Percentiles rank a stretch among this genome's conserved stretches.
Conservation (phyloP, 805 yeast species). For the Nakazawaea wickerhamii region DNA sequence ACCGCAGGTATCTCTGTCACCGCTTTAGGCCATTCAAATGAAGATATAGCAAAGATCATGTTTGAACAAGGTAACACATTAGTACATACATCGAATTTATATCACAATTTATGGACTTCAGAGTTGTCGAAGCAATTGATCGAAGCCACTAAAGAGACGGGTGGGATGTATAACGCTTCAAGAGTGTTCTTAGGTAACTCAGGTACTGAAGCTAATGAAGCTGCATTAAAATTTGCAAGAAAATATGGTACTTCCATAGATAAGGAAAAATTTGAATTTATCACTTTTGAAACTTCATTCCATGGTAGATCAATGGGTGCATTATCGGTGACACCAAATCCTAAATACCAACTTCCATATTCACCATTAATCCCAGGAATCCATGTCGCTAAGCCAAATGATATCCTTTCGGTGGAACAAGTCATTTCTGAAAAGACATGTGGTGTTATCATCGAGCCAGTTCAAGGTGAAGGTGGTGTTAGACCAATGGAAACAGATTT, state of each 20-base stretch:
- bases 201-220: conserved; percentile 56
- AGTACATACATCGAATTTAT: conserved; percentile 82
- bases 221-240: conserved; percentile 62
- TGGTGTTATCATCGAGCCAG: conserved; percentile 93
- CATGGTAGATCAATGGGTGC: conserved; percentile 97
- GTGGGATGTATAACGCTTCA: conserved; percentile 79
- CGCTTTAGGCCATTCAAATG: conserved; percentile 84
- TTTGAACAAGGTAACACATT: conserved; percentile 66
- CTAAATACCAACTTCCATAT: conserved; percentile 89
- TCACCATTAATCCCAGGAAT: conserved; percentile 91
- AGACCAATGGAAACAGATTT: conserved; percentile 61
- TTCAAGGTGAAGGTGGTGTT: conserved; percentile 98
- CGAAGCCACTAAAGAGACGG: conserved; percentile 57
- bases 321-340: conserved; percentile 84
- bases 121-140: conserved; percentile 70
- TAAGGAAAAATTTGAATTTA: conserved; percentile 62
- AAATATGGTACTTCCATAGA: conserved; percentile 62
- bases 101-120: conserved; percentile 80
- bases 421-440: conserved; percentile 63
- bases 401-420: conserved; percentile 51
- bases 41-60: conserved; percentile 65
- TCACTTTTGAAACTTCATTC: conserved; percentile 85
- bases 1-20: conserved; percentile 97
- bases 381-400: conserved; percentile 56
- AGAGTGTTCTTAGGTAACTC: conserved; percentile 62